Base-by-base conservation (phyloP, 257 asterid species). In the Anisodus tanguticus region DNA sequence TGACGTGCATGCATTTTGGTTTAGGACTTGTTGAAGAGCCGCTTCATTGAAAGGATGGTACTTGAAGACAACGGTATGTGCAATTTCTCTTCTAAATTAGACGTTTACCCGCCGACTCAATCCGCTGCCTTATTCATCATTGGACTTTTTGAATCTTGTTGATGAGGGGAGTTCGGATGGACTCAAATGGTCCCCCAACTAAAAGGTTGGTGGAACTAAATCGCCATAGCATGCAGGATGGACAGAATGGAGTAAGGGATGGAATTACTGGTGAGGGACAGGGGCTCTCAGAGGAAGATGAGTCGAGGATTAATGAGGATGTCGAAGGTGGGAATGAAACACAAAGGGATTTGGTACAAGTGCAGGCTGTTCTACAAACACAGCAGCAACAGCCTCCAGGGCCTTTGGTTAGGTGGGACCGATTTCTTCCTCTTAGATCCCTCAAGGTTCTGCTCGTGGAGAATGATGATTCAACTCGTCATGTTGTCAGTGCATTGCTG, bases 391-490 rank as follows among this genome's bases (percentile, higher is more conserved):
- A 59, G 69, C 78, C 88, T 82, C 91, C 81, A 79, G 88, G 85
- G 62, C 70, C 85, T 62, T 81, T 85, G 13, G 90, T 90, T 85
- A 84, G 82, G n/a, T 90, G 93, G 93, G 93, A 90, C 51, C 81
- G 86, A 85, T 90, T 90, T 86, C 93, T 90, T 85, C 93, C 93
- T 81, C 81, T 90, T 60, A 90, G 90, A 77, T 85, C 93, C 84
- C 87, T 90, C 57, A 89, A 90, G 86, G 90, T 90, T 89, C 88
- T 90, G 53, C 88, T 90, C 81, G 93, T 90, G 85, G 93, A 90
- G 82, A 89, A 90, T 83, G 93, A 90, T 80, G 88, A 90, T 74
- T 90, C 91, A 77, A 90, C 93, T 43, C 90, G 93, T 31, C 93
- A 90, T 57, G 88, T 90, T 66, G 91, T 90, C 81, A 87, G 91